phyloP scores from a whole-genome alignment of 768 basidiomycete species.

The Lactifluus echinatus region DNA sequence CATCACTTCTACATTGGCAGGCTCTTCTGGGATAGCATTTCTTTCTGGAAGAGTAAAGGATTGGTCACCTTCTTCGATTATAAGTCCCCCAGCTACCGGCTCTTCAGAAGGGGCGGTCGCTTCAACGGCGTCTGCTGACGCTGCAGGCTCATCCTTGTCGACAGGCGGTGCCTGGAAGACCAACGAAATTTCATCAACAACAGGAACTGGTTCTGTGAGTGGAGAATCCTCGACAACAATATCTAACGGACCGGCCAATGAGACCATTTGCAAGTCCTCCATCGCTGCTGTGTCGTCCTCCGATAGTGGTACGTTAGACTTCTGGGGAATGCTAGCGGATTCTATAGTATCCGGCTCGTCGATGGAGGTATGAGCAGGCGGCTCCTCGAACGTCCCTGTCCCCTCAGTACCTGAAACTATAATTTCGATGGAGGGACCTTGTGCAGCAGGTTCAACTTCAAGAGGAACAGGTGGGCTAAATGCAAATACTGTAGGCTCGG shows the following conservation, averaged over 20 bases:
- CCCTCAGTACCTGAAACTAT: not conserved
- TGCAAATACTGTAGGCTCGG: not conserved
- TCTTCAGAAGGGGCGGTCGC: not conserved
- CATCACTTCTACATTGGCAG: not conserved
- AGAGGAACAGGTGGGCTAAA: not conserved
- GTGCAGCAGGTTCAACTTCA: not conserved
- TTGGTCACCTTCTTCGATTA: slow-evolving; percentile 12
- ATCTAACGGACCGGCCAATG: not conserved
- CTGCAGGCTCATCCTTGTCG: slow-evolving; percentile 7
- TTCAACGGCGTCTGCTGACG: not conserved
- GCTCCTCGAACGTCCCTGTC: not conserved
- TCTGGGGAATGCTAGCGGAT: not conserved
- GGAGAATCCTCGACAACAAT: not conserved
- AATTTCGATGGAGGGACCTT: not conserved
- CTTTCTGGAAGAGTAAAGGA: not conserved
- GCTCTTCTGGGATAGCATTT: not conserved
- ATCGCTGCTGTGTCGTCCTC: not conserved
- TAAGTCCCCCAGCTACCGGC: not conserved
- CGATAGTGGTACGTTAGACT: not conserved
- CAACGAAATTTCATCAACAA: slow-evolving; percentile 13
- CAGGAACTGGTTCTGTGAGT: slow-evolving; percentile 10
- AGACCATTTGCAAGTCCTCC: not conserved
- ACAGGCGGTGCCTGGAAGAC: slow-evolving; percentile 6
- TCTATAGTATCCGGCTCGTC: not conserved
- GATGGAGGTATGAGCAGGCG: not conserved